Base-by-base conservation (phyloP, 1,284 basidiomycete species). In the Ganoderma sinense region DNA sequence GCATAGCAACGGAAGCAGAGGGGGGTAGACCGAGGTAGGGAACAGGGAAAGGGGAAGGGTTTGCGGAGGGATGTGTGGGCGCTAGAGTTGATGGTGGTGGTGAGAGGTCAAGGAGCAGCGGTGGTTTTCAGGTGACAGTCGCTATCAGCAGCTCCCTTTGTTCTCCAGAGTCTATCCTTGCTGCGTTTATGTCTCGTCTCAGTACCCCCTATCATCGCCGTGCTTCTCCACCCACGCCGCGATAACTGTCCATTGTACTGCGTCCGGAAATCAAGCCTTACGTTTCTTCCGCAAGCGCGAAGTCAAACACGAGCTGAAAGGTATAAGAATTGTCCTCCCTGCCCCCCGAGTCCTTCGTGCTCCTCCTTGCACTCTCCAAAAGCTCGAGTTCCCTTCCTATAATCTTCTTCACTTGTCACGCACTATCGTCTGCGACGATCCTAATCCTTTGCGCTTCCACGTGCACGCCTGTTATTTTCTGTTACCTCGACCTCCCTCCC, bases 371-470 rank as follows among this genome's bases (percentile, higher is more conserved):
- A 26, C 48, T 4, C 48, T 45, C 43, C 13, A n/a, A 26, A 26
- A 51, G 23, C 48, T 26, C 48, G 48, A 26, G 10, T 51, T 23
- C 23, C 48, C 31, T 55, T 31, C 53, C 29, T 56, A 31, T 29
- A 26, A 31, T 56, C 29, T 14, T 53, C 23, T 26, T 36, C 36
- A 36, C 36, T 36, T 51, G 45, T 51, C 48, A 51, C 13, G 23
- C 41, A 29, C 4, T 20, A 67, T 74, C 74, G 74, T 75, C 73
- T 69, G 74, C 36, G 73, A 75, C 74, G 74, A 71, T 58, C 61
- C n/a, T 65, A 36, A 55, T 41, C 20, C 41, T 16, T 56, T 26
- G 29, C 14, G 53, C 53, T 31, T 18, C 29, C 16, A 56, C 11
- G 29, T 18, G 16, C 16, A 56, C 11, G 29, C 6, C 31, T 16